phyloP scores from a whole-genome alignment of 1,284 basidiomycete species.

The Caloboletus firmus region DNA sequence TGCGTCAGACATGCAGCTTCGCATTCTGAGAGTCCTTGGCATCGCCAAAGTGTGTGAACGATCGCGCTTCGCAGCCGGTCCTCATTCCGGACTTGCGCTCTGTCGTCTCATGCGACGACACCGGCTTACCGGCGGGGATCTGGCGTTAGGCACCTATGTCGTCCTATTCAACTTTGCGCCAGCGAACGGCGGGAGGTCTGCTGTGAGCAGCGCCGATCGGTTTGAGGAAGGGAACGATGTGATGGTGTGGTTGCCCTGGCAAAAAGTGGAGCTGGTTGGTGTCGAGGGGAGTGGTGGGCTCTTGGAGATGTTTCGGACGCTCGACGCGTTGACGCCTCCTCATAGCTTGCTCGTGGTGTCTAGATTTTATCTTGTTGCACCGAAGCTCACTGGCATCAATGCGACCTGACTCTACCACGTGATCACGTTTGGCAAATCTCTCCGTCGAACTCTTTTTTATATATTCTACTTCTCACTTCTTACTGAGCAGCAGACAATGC shows the following conservation, averaged over 20 bases:
- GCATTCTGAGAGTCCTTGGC: conserved; percentile 38
- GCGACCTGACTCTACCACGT: conserved; percentile 14
- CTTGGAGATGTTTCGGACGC: conserved; percentile 20
- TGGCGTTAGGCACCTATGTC: conserved; percentile 31
- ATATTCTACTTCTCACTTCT: neutral
- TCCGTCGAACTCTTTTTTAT: neutral
- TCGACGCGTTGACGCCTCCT: conserved; percentile 32
- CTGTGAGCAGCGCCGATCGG: conserved; percentile 15
- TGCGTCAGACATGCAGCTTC: conserved; percentile 37
- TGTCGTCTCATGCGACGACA: conserved; percentile 30
- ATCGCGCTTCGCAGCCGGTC: conserved; percentile 6
- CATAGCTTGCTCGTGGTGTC: conserved; percentile 33
- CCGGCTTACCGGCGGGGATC: conserved; percentile 15
- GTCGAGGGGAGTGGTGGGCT: conserved; percentile 8
- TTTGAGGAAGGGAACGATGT: conserved; percentile 31
- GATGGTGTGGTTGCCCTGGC: conserved; percentile 36
- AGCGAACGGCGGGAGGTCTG: conserved; percentile 11
- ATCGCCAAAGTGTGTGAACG: conserved; percentile 17
- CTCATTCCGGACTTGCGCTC: conserved; percentile 29
- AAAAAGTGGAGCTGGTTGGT: conserved; percentile 24
- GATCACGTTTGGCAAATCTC: conserved; percentile 4
- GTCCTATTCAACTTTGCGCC: conserved; percentile 31
- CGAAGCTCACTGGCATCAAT: conserved; percentile 4
- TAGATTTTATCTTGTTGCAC: conserved; percentile 25
- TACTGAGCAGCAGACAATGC: conserved; percentile 13